A percentile compares a stretch with the other conserved stretches of the same genome.
Evolutionary conservation across 306 rosid species (phyloP).

Genomic region (Pachyrhizus erosus): DNA sequence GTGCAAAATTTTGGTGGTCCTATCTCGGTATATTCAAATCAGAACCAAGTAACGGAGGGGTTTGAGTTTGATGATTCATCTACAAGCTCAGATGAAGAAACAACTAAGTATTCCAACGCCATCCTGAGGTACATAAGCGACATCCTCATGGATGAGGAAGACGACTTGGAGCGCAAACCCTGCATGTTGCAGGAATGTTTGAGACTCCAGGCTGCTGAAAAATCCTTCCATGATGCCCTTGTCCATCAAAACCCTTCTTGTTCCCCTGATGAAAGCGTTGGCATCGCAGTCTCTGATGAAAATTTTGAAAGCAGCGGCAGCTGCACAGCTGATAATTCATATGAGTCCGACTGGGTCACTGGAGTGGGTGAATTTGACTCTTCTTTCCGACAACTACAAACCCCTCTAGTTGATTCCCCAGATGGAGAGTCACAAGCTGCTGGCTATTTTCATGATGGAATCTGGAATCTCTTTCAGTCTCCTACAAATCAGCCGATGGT

Average conservation of each 20-base stretch:
- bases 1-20: conserved; percentile 45
- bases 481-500: not conserved
- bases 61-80: conserved; percentile 44
- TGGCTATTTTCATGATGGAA: conserved; percentile 32
- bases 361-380: conserved; percentile 36
- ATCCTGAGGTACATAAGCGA: conserved; percentile 70
- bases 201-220: conserved; percentile 85
- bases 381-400: conserved; percentile 17
- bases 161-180: conserved; percentile 66
- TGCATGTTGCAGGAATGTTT: conserved; percentile 82
- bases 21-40: conserved; percentile 22
- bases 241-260: conserved; percentile 24
- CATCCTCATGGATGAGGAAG: conserved; percentile 86
- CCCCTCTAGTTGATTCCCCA: conserved; percentile 40
- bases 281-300: conserved; percentile 43
- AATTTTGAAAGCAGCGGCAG: conserved; percentile 42
- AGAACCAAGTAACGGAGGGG: conserved; percentile 31
- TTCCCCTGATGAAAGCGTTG: conserved; percentile 18
- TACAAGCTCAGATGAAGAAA: conserved; percentile 50
- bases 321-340: conserved; percentile 43
- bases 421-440: conserved; percentile 30
- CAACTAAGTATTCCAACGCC: conserved; percentile 51
- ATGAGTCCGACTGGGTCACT: conserved; percentile 41
- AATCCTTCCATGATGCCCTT: conserved; percentile 76
- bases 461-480: conserved; percentile 33